These are phyloP conservation scores for Hibiscus mutabilis DNA, from an alignment of 345 rosid species.

Conservation along the genomic window DNA sequence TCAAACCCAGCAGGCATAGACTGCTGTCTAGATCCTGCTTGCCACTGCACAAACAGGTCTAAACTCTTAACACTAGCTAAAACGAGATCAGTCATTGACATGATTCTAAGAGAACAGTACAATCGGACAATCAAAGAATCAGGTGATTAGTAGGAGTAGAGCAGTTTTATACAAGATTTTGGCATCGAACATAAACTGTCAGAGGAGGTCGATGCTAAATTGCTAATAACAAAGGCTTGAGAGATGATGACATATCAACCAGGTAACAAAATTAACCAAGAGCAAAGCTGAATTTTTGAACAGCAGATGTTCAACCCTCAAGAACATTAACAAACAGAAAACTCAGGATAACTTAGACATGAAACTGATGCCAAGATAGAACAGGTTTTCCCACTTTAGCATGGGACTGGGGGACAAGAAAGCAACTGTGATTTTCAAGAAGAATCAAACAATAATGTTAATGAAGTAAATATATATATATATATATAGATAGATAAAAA, in stretches of 20 bases:
- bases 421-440: neutral
- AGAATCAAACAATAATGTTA: neutral
- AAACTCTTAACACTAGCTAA: neutral
- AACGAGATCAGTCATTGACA: neutral
- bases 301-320: neutral
- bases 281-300: neutral
- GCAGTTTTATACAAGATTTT: neutral
- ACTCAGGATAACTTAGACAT: neutral
- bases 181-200: slow-evolving; percentile 6
- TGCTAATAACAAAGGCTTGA: slow-evolving; percentile 11
- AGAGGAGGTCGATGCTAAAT: slow-evolving; percentile 3
- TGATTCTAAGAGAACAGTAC: neutral
- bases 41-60: slow-evolving; percentile 61
- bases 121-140: neutral
- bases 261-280: neutral
- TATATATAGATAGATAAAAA: no score
- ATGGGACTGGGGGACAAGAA: slow-evolving; percentile 4
- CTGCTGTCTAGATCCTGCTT: slow-evolving; percentile 79
- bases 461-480: neutral
- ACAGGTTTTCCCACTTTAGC: neutral
- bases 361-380: neutral
- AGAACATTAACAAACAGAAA: neutral
- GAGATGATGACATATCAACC: slow-evolving; percentile 3
- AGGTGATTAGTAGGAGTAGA: neutral
- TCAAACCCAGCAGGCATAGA: slow-evolving; percentile 56